These are phyloP conservation scores for Aspergillus bridgeri DNA, from an alignment of 495 filamentous ascomycete genomes.

Conservation along the genomic window DNA sequence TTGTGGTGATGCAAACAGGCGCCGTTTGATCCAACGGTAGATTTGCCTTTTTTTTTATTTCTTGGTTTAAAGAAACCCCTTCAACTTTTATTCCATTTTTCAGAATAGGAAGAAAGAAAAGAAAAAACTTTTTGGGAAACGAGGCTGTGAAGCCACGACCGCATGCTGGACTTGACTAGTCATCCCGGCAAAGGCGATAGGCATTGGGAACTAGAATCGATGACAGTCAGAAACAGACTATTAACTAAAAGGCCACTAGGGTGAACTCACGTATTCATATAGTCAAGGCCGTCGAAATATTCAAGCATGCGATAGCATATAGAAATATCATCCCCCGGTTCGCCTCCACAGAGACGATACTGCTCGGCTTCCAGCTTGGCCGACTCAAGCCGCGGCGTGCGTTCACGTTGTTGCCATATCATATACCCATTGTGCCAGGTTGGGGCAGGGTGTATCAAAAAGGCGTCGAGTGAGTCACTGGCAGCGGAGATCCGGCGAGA, in stretches of 20 bases:
- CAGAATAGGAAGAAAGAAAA: neutral
- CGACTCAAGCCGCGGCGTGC: slow-evolving; percentile 20
- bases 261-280: slow-evolving; percentile 45
- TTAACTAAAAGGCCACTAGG: neutral
- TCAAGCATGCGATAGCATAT: slow-evolving; percentile 49
- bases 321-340: slow-evolving; percentile 44
- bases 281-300: slow-evolving; percentile 48
- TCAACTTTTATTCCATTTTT: slow-evolving; percentile 2
- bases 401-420: slow-evolving; percentile 37
- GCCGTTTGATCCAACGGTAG: neutral
- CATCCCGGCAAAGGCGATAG: slow-evolving; percentile 18
- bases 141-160: neutral
- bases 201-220: slow-evolving; percentile 13
- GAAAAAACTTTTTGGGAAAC: neutral
- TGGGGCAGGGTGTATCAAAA: slow-evolving; percentile 31
- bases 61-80: neutral
- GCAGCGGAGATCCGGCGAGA: neutral
- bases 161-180: neutral
- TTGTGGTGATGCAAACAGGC: neutral
- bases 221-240: slow-evolving; percentile 3
- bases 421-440: slow-evolving; percentile 42
- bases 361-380: slow-evolving; percentile 34
- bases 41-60: slow-evolving; percentile 3
- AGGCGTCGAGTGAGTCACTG: slow-evolving; percentile 6
- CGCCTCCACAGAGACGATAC: slow-evolving; percentile 45